These are phyloP conservation scores for Eremochloa ophiuroides DNA, from an alignment of 176 grass and related monocot species.

Conservation along the genomic window DNA sequence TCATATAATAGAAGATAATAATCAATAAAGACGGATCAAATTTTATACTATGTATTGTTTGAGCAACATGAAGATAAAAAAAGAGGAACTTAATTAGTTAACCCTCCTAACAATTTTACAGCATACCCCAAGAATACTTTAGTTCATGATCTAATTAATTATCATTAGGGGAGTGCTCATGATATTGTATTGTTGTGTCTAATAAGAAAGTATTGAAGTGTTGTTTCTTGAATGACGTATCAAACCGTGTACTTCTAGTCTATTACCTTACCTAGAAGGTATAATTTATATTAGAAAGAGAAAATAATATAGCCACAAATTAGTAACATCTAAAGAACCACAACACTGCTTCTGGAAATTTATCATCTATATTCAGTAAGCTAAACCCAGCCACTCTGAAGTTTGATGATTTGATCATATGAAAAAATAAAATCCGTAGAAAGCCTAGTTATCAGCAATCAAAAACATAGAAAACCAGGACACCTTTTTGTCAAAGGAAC, in stretches of 20 bases:
- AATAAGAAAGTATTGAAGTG: not conserved
- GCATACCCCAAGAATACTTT: not conserved
- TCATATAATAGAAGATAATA: not conserved
- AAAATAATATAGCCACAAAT: not conserved
- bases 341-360: not conserved
- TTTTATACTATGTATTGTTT: not conserved
- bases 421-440: not conserved
- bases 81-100: not conserved
- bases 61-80: not conserved
- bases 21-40: not conserved
- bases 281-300: conserved; percentile 11
- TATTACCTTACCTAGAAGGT: not conserved
- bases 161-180: not conserved
- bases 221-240: conserved; percentile 6
- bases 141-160: not conserved
- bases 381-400: not conserved
- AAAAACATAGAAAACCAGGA: not conserved
- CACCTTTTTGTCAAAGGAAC: not conserved
- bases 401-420: not conserved
- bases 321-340: not conserved
- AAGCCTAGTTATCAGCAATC: not conserved
- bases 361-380: conserved; percentile 1
- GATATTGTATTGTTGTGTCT: not conserved
- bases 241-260: not conserved
- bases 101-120: not conserved